Conservation (phyloP, 2,329 filamentous ascomycete species). For the Harringtonia lauricola region DNA sequence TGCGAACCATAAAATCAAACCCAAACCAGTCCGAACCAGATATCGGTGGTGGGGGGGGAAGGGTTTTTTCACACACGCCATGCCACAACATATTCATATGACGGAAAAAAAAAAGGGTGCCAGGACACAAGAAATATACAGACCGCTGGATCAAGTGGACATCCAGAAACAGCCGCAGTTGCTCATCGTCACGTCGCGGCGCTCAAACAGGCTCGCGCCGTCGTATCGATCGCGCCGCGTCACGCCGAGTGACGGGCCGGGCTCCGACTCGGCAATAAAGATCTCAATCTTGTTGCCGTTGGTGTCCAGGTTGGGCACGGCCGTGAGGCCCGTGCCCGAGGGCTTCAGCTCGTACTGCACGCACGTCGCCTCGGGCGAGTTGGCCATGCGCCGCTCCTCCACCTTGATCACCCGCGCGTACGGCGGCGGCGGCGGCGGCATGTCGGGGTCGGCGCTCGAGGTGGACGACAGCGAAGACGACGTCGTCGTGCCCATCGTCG, state of each 20-base stretch:
- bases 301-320: conserved; percentile 22
- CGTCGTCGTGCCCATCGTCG: conserved; percentile 2
- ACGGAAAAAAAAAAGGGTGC: no score
- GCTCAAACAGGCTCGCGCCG: background rate
- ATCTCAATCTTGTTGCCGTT: conserved; percentile 30
- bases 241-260: conserved; percentile 6
- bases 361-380: conserved; percentile 29
- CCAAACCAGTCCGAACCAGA: no score
- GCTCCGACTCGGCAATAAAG: conserved; percentile 29
- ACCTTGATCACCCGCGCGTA: conserved; percentile 45
- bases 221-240: background rate
- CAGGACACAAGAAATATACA: background rate
- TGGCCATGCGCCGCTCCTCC: conserved; percentile 36
- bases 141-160: conserved; percentile 23
- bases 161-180: conserved; percentile 45
- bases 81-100: background rate
- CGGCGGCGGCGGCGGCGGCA: conserved; percentile 28
- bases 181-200: conserved; percentile 24
- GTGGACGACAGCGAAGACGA: no score
- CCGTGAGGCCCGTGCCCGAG: conserved; percentile 20
- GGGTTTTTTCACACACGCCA: no score
- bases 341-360: conserved; percentile 34
- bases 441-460: background rate
- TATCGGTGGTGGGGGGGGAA: no score
- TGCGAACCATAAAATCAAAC: no score